Base-by-base conservation (phyloP, 305 asterid genomes). In the Coffea humblotiana region DNA sequence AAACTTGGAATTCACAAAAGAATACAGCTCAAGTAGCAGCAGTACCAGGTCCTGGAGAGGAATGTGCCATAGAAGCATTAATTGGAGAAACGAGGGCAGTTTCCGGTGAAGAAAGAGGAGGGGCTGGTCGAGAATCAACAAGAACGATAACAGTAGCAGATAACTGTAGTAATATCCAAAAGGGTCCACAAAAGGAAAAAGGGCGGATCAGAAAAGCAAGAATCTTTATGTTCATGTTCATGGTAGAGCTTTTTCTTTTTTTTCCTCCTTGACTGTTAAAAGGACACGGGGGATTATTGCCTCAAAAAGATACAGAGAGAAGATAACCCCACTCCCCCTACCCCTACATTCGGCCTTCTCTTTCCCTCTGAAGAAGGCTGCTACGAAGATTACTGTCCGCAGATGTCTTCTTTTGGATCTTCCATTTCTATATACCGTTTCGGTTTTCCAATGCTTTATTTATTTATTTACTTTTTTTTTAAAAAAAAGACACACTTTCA, bases 1-100 rank as follows among this genome's bases (percentile, higher is more conserved):
- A 49, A 25, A n/a, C 47, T 49, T 27, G 51, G 48, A 82, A 21
- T 21, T 7, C 11, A 18, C 23, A 56, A 19, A 6, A 48, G 9
- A 48, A 15, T 51, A 14, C 18, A 12, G 56, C 56, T 51, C 56
- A 51, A 51, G 56, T 14, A 48, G 52, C 10, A 48, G 43, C 5
- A 37, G 43, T 37, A 37, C 43, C 16, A 0, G 56, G 66, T 86
- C 91, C 92, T 75, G 89, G 90, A 77, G 90, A 82, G 73, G 85
- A 77, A 58, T 80, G 71, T 69, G 83, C 60, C 80, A 72, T 54
- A 60, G 88, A 65, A 56, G 83, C 32, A 78, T 76, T 74, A 58
- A 74, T 29, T 49, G 86, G 81, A 51, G 86, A 78, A 81, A 65
- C 54, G 45, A 71, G 82, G 63, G 83, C 74, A 56, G 35, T 23